These are phyloP conservation scores for Crucibulum laeve DNA, from an alignment of 768 basidiomycete species.

Conservation along the genomic window DNA sequence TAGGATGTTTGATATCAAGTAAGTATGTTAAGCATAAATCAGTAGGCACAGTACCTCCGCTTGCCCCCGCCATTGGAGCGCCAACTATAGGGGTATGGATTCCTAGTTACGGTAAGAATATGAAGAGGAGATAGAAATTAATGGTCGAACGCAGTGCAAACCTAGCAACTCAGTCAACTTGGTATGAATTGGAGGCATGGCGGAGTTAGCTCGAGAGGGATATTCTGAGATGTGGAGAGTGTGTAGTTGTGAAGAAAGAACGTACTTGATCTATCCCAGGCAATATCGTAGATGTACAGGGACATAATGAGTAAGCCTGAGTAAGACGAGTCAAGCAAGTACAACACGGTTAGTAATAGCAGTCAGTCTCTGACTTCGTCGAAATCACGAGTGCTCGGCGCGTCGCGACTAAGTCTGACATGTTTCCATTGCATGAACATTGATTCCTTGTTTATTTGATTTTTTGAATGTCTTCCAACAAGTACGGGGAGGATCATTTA, in stretches of 20 bases:
- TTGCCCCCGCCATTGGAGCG: slow-evolving; percentile 70
- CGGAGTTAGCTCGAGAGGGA: too few species aligned
- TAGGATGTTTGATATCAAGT: background rate
- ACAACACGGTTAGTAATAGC: too few species aligned
- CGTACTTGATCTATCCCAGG: too few species aligned
- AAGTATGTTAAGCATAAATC: slow-evolving; percentile 8
- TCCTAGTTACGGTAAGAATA: slow-evolving; percentile 25
- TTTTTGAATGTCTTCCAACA: too few species aligned
- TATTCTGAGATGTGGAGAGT: too few species aligned
- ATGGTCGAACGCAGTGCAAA: slow-evolving; percentile 16
- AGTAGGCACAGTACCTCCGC: slow-evolving; percentile 43
- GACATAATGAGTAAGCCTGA: background rate
- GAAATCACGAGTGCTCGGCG: background rate
- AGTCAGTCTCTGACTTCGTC: too few species aligned
- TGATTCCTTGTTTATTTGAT: too few species aligned
- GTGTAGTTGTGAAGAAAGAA: too few species aligned
- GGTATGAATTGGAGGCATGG: background rate
- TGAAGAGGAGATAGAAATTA: background rate
- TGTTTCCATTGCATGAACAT: too few species aligned
- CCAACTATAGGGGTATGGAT: slow-evolving; percentile 56
- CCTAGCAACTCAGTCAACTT: slow-evolving; percentile 47
- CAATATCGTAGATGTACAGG: background rate
- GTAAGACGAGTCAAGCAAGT: background rate
- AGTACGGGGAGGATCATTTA: too few species aligned
- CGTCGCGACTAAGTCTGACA: too few species aligned